Base-by-base conservation (phyloP, 148 eudicot genomes). In the Camellia japonica region DNA sequence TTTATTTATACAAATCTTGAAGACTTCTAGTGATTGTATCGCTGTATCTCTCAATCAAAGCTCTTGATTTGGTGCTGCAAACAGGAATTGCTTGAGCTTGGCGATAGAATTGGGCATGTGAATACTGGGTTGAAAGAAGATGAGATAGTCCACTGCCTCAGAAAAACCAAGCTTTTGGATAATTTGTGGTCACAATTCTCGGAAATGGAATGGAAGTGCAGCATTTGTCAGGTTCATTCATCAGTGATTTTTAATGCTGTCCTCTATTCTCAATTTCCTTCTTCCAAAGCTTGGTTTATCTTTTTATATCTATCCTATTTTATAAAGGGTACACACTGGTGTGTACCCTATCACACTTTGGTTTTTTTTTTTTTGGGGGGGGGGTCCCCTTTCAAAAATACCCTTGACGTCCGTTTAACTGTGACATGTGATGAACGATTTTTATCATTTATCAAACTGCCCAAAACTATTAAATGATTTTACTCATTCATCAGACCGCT, bases 1-100 rank as follows among this genome's bases (percentile, higher is more conserved):
- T 20, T 18, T 43, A 15, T 20, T 77, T 66, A 66, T 68, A 12
- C 20, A 63, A 58, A 52, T 3, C 8, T 52, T n/a, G 43, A 52
- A 58, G 15, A 30, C 4, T 61, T 38, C 58, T 55, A 55, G 58
- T 55, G 58, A 2, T 3, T 38, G 54, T 78, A 1, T 5, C 19
- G 12, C 6, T 64, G 30, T 71, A 44, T 38, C 3, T 15, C 62
- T 1, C n/a, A 41, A 9, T 8, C 3, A 61, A 41, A 56, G 18
- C 30, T 65, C 20, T 77, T 74, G n/a, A 66, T 63, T 64, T 67
- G 55, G 70, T 75, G 79, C 56, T 80, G 75, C 7, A 78, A 89
- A 76, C 84, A 92, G 96, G 93, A 92, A 79, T 85, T 95, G 78
- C 91, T 95, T 66, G 98, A 93, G 83, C 96, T 95, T 61, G 96